A percentile compares a stretch with the other conserved stretches of the same genome.
Conservation (phyloP, 2,329 filamentous ascomycete species). For the Alternaria rosae region DNA sequence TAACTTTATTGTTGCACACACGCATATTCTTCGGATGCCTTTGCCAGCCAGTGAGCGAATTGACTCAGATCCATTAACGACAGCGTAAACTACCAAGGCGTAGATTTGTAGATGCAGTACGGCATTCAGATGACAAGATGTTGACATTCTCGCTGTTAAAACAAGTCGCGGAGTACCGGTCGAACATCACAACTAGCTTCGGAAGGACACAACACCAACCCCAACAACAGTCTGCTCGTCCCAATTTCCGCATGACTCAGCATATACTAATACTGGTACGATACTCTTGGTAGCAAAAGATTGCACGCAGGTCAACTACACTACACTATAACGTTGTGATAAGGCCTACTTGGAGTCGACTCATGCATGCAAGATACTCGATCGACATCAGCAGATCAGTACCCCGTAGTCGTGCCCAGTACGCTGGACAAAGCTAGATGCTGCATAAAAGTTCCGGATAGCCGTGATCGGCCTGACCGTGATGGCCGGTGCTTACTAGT, state of each 20-base stretch:
- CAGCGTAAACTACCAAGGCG: background rate
- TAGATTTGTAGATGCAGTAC: background rate
- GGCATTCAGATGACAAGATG: background rate
- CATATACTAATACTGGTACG: background rate
- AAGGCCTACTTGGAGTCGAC: background rate
- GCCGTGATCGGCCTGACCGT: slow-evolving; percentile 3
- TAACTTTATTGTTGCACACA: background rate
- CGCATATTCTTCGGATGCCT: background rate
- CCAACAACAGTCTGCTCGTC: background rate
- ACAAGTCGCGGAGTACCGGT: background rate
- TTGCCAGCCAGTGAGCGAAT: background rate
- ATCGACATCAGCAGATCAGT: slow-evolving; percentile 6
- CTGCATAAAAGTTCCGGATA: background rate
- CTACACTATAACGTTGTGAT: background rate
- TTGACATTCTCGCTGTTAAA: background rate
- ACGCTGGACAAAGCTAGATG: background rate
- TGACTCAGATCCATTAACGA: background rate
- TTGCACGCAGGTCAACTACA: background rate
- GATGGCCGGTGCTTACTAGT: background rate
- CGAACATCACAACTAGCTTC: background rate
- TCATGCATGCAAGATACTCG: slow-evolving; percentile 1
- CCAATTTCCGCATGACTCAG: background rate
- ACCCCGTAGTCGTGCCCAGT: background rate
- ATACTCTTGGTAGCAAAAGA: background rate
- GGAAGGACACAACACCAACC: background rate